Conservation (phyloP, 805 yeast genomes). For the Ogataea henricii region DNA sequence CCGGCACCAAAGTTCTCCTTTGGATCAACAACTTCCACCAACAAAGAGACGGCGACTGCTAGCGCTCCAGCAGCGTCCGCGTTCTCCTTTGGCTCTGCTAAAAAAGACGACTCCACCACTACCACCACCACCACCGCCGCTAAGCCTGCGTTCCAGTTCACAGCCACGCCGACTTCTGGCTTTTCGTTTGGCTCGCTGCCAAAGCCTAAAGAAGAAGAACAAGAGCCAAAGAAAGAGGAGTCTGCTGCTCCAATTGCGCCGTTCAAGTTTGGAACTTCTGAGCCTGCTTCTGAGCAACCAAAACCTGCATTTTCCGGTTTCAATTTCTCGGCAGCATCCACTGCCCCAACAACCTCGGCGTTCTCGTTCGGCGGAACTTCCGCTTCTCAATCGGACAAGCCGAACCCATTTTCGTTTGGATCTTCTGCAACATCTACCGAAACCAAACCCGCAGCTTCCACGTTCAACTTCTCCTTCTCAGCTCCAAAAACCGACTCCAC, state of each 20-base stretch:
- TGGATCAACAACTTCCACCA: background rate
- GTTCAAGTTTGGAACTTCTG: slow-evolving; percentile 13
- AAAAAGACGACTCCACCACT: background rate
- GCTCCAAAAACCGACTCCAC: slow-evolving; percentile 21
- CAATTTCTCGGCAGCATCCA: slow-evolving; percentile 9
- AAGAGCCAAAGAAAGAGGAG: slow-evolving; percentile 9
- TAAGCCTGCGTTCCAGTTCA: slow-evolving; percentile 33
- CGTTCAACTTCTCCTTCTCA: slow-evolving; percentile 29
- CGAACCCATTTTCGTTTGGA: slow-evolving; percentile 27
- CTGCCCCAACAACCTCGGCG: slow-evolving; percentile 4
- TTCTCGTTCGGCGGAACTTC: background rate
- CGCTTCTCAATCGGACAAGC: background rate
- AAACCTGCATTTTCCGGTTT: slow-evolving; percentile 12
- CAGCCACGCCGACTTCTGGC: slow-evolving; percentile 16
- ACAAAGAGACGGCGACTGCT: slow-evolving; percentile 1
- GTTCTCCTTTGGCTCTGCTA: slow-evolving; percentile 18
- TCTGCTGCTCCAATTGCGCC: slow-evolving; percentile 14
- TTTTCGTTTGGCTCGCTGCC: slow-evolving; percentile 17
- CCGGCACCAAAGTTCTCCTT: slow-evolving; percentile 2
- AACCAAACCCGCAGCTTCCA: slow-evolving; percentile 14
- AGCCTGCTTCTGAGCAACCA: slow-evolving; percentile 6
- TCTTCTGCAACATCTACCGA: slow-evolving; percentile 11
- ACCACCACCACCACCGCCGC: slow-evolving; percentile 6
- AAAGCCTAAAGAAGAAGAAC: slow-evolving; percentile 11
- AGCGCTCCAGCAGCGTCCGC: slow-evolving; percentile 1